Evolutionary conservation across 176 grass and related monocot species (phyloP).

Genomic region (Tuctoria greenei): DNA sequence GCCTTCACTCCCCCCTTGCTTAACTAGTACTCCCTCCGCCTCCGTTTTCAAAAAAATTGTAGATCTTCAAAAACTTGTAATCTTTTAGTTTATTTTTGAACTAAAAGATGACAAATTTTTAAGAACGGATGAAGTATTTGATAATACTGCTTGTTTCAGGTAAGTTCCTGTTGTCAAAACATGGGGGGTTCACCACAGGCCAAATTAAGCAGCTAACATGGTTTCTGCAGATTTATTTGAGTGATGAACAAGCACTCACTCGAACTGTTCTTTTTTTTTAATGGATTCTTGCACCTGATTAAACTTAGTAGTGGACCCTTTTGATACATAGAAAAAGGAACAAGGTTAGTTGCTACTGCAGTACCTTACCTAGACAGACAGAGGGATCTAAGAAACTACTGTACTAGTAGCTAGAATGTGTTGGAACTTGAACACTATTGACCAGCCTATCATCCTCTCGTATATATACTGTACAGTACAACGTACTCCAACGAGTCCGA

Average conservation of each 20-base stretch:
- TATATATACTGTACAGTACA: neutral
- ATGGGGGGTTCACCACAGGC: neutral
- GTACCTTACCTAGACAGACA: neutral
- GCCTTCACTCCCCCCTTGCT: neutral
- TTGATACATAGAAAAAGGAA: neutral
- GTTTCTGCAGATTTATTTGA: neutral
- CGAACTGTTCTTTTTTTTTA: neutral
- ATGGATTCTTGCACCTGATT: neutral
- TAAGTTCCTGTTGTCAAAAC: neutral
- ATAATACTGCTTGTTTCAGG: neutral
- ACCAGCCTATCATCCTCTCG: conserved; percentile 2
- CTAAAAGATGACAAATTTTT: too few species aligned
- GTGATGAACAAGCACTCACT: neutral
- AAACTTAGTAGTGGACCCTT: neutral
- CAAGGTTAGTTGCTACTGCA: neutral
- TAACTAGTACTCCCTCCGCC: too few species aligned
- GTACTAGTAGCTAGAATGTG: neutral
- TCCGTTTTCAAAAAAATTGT: too few species aligned
- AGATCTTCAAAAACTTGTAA: too few species aligned
- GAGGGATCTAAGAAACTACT: conserved; percentile 8
- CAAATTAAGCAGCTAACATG: neutral
- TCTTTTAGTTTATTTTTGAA: too few species aligned
- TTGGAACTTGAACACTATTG: conserved; percentile 35
- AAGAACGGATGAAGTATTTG: neutral
- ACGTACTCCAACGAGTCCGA: neutral